Conservation (phyloP, 371 early-diverging fungal species). For the Dichotomocladium elegans region DNA sequence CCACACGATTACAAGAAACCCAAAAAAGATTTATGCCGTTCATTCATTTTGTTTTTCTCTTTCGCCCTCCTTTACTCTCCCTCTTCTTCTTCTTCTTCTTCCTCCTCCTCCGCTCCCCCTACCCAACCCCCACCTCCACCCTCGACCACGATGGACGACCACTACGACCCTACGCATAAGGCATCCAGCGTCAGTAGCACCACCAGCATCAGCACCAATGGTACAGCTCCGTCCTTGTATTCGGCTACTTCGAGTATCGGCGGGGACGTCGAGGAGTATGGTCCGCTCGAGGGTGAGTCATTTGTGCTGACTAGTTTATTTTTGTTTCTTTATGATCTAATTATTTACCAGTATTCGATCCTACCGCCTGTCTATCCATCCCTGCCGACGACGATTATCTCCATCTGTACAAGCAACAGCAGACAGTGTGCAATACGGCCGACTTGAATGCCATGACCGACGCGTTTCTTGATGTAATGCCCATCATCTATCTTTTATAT, state of each 20-base stretch:
- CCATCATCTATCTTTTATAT: not conserved
- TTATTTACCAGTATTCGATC: conserved; percentile 1
- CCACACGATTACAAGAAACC: conserved; percentile 4
- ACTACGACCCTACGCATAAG: conserved; percentile 14
- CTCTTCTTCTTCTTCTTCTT: conserved; percentile 9
- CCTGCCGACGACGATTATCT: conserved; percentile 4
- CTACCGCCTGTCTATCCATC: conserved; percentile 1
- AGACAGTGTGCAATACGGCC: too few species aligned
- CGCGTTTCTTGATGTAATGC: conserved; percentile 1
- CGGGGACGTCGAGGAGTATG: conserved; percentile 9
- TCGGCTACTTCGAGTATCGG: conserved; percentile 12
- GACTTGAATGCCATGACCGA: conserved; percentile 1
- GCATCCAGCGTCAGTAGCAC: conserved; percentile 16
- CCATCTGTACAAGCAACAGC: not conserved
- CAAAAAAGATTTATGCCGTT: conserved; percentile 5
- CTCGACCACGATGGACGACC: conserved; percentile 16
- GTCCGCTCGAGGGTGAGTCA: conserved; percentile 13
- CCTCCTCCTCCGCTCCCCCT: conserved; percentile 4
- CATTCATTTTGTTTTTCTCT: too few species aligned
- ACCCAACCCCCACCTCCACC: not conserved
- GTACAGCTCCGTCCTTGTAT: conserved; percentile 16
- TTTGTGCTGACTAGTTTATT: too few species aligned
- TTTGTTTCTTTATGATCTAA: too few species aligned
- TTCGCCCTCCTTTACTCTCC: conserved; percentile 5
- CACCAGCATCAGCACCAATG: conserved; percentile 9